Conservation (phyloP, 441 rosid species). For the Macaranga tanarius region DNA sequence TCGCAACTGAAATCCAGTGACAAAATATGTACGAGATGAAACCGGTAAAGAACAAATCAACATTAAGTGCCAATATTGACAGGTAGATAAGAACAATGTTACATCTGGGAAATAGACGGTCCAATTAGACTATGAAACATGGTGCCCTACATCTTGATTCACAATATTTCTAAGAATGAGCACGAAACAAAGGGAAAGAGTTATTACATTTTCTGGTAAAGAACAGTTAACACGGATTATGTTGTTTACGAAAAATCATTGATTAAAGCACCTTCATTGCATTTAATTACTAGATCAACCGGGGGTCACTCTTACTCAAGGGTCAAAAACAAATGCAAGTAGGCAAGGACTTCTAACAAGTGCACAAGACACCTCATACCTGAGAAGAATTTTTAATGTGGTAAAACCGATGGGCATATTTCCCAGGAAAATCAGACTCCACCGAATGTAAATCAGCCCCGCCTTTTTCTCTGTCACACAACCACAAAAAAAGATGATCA, state of each 20-base stretch:
- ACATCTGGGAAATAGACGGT: background rate
- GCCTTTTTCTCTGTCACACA: conserved; percentile 44
- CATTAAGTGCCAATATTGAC: background rate
- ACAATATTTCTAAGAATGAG: too few species aligned
- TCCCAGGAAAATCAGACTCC: conserved; percentile 42
- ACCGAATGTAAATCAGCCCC: conserved; percentile 39
- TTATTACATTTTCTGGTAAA: too few species aligned
- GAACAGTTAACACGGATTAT: background rate
- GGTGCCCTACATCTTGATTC: background rate
- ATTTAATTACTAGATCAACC: background rate
- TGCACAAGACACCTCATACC: conserved; percentile 39
- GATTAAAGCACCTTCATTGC: background rate
- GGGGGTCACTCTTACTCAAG: background rate
- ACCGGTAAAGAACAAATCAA: background rate
- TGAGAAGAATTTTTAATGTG: conserved; percentile 71
- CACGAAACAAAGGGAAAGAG: background rate
- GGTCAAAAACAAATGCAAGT: background rate
- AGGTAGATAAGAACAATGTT: background rate
- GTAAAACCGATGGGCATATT: conserved; percentile 60
- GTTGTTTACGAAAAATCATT: background rate
- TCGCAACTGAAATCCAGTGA: conserved; percentile 57
- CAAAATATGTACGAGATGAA: background rate
- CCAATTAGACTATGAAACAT: background rate
- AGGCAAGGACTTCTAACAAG: background rate
- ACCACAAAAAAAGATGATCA: background rate